Conservation (phyloP, 2,329 filamentous ascomycete species). For the Aspergillus brasiliensis region DNA sequence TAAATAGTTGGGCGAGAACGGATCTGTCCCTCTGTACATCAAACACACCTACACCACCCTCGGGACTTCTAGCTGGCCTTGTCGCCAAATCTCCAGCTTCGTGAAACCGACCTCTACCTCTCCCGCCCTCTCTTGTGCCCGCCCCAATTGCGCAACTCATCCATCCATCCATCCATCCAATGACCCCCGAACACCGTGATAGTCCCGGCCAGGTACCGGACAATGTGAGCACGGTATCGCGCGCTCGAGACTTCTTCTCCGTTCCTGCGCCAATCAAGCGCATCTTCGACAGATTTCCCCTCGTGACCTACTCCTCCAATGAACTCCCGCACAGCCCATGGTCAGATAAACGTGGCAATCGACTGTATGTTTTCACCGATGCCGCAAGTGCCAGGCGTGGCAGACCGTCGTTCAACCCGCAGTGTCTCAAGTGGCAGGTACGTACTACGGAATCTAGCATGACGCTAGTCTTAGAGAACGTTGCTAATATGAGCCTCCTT, state of each 20-base stretch:
- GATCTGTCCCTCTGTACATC: neutral
- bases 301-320: slow-evolving; percentile 74
- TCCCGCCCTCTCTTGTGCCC: neutral
- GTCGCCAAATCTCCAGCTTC: neutral
- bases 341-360: slow-evolving; percentile 51
- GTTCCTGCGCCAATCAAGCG: slow-evolving; percentile 72
- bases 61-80: neutral
- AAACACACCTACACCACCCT: neutral
- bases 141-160: slow-evolving; percentile 1
- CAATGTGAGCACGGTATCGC: slow-evolving; percentile 22
- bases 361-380: slow-evolving; percentile 76
- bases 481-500: slow-evolving; percentile 3
- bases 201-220: slow-evolving; percentile 26
- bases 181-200: slow-evolving; percentile 31
- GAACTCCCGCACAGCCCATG: slow-evolving; percentile 67
- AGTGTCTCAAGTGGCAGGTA: slow-evolving; percentile 96
- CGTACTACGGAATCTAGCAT: slow-evolving; percentile 48
- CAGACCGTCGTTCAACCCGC: slow-evolving; percentile 82
- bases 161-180: slow-evolving; percentile 15
- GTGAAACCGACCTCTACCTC: neutral
- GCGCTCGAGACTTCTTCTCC: slow-evolving; percentile 39
- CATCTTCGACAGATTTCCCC: slow-evolving; percentile 82
- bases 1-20: neutral
- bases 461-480: neutral
- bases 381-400: slow-evolving; percentile 62